These are phyloP conservation scores for Mallotus japonicus DNA, from an alignment of 441 rosid genomes.

Conservation along the genomic window DNA sequence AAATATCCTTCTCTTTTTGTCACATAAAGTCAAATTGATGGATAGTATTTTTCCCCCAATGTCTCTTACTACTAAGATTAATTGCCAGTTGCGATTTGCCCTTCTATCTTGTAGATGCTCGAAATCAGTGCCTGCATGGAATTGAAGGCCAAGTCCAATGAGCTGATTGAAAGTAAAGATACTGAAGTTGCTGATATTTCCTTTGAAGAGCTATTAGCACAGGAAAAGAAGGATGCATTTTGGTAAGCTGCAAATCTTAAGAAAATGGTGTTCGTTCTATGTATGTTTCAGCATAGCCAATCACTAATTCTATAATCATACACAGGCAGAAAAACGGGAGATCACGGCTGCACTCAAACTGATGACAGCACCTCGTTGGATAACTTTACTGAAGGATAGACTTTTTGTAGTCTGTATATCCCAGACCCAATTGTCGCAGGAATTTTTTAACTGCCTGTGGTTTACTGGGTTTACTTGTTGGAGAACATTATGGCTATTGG, in stretches of 20 bases:
- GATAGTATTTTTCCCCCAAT: not conserved
- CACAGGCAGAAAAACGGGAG: conserved; percentile 65
- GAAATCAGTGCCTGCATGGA: conserved; percentile 65
- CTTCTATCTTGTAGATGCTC: conserved; percentile 52
- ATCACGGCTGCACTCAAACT: conserved; percentile 33
- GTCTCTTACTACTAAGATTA: not conserved
- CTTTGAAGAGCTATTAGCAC: conserved; percentile 82
- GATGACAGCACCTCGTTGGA: conserved; percentile 13
- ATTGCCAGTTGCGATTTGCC: not conserved
- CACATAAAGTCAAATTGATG: not conserved
- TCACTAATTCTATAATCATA: conserved; percentile 9
- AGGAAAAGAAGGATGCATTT: conserved; percentile 83
- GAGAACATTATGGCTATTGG: conserved; percentile 9
- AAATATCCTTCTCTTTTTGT: not conserved
- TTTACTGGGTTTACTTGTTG: conserved; percentile 9
- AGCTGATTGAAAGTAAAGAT: conserved; percentile 42
- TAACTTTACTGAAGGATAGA: conserved; percentile 8
- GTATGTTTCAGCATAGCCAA: not conserved
- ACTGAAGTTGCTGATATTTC: conserved; percentile 63
- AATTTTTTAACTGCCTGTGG: conserved; percentile 20
- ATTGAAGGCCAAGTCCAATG: conserved; percentile 45
- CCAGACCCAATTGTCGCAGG: not conserved
- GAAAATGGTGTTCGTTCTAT: not conserved
- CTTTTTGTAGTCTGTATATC: conserved; percentile 19
- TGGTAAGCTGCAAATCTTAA: conserved; percentile 50